Evolutionary conservation across 1,284 basidiomycete species (phyloP).

Genomic region (Quambalaria eucalypti): DNA sequence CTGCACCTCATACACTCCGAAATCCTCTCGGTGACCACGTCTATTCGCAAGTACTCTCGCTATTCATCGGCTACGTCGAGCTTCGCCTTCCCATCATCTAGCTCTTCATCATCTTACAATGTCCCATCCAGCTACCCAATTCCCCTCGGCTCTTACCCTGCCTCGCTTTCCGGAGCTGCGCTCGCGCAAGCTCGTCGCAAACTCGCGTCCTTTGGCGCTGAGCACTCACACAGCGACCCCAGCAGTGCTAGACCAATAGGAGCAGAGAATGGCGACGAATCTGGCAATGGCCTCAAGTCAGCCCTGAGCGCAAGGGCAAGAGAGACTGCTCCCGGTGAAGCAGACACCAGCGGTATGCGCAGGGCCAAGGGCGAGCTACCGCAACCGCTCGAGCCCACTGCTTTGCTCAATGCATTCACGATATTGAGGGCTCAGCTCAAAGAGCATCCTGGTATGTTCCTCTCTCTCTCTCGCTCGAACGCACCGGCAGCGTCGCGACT

Average conservation of each 20-base stretch:
- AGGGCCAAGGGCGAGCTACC: background rate
- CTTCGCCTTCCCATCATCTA: slow-evolving; percentile 1
- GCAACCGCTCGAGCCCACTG: slow-evolving; percentile 6
- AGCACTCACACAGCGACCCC: slow-evolving; percentile 1
- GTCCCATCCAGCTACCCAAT: background rate
- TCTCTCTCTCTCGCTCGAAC: background rate
- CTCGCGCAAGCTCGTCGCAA: background rate
- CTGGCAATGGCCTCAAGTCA: slow-evolving; percentile 2
- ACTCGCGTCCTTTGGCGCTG: slow-evolving; percentile 1
- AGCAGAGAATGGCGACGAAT: background rate
- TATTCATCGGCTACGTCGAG: slow-evolving; percentile 17
- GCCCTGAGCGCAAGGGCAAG: slow-evolving; percentile 10
- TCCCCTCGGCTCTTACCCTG: slow-evolving; percentile 4
- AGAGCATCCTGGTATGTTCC: too few relatives aligned
- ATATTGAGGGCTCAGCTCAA: slow-evolving; percentile 69
- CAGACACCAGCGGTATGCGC: background rate
- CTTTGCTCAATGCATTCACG: slow-evolving; percentile 77
- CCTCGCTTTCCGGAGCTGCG: background rate
- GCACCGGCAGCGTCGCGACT: too few relatives aligned
- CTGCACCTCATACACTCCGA: slow-evolving; percentile 73
- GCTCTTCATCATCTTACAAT: slow-evolving; percentile 21
- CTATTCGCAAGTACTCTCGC: slow-evolving; percentile 68
- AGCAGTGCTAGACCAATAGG: slow-evolving; percentile 1
- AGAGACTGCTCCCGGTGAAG: slow-evolving; percentile 6
- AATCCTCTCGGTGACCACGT: slow-evolving; percentile 80